Base-by-base conservation (phyloP, 192 early-diverging fungal species). In the Coemansia sp. region DNA sequence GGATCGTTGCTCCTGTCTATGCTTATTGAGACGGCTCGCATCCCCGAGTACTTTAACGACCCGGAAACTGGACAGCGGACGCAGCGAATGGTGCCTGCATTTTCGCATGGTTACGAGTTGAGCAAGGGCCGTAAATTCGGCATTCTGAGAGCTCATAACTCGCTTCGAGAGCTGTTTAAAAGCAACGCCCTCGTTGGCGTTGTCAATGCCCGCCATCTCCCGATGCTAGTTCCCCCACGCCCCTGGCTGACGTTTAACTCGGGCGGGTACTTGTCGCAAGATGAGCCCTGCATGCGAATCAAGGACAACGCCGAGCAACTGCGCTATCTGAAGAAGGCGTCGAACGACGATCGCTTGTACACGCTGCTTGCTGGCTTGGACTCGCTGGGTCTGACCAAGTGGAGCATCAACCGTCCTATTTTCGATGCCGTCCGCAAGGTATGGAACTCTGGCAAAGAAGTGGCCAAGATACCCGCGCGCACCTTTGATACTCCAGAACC, bases 181-280 rank as follows among this genome's bases (percentile, higher is more conserved):
- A 72, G 63, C 21, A 86, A 90, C 38, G 82, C 87, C 15, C 69
- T 91, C 19, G 76, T 84, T 11, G 85, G 84, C 21, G 80, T 82
- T 10, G 73, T 94, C 14, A 87, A 87, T 44, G 91, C 94, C 1
- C 88, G 90, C 32, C 77, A 91, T n/a, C 80, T 98, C 21, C 96
- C 96, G 25, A 98, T 98, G 96, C 70, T 98, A 25, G 90, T 98
- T 11, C 89, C 87, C 31, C 96, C 96, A 59, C 89, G 89, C 0
- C 94, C 95, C 9, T 98, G 96, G 97, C 72, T 97, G 39, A 88
- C 90, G 1, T 91, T 85, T 69, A 90, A 91, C 37, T 85, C 88
- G 25, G 95, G 97, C 38, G 95, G 95, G 25, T 97, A 96, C 74
- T 66, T 96, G 14, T 87, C 85, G n/a, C 83, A 89, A 17, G 77